Evolutionary conservation across 1,139 yeast species (phyloP), one percentile per base, ranked within the genome.

Genomic region (Debaryomycetaceae sp.): DNA sequence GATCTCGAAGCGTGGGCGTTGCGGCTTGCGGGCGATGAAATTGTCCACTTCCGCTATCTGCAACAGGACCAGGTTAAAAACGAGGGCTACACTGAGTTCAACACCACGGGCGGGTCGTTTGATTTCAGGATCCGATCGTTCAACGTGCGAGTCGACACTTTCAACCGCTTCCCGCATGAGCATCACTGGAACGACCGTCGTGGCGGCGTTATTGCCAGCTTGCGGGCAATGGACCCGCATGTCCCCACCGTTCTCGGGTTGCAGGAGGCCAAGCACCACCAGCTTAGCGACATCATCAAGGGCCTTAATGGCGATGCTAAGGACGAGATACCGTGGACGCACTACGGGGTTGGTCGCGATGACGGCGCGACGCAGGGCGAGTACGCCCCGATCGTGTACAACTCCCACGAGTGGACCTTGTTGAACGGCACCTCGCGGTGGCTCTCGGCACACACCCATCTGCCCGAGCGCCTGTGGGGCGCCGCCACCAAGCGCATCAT

Each of bases 301-400:
- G 56, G 56, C 2, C 41, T 54, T 23, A 54, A 54, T 15, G 38
- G 36, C 18, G 44, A 45, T 10, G 27, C 18, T 19, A 10, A 23
- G 19, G 25, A 18, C 5, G 25, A 27, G 16, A 32, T 34, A 20
- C 44, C 49, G 3, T 71, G 69, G 63, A 49, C 51, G 7, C 66
- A 67, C 40, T 63, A 60, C 34, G 73, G 73, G 2, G 65, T 61
- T n/a, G 75, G 76, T 2, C 50, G 76, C 44, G 68, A 65, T 31
- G 75, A 71, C 45, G 76, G 76, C 4, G 42, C 45, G 9, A 46
- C 48, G 4, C 42, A 46, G 4, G 75, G 76, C 4, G 77, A 71
- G 38, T 67, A 53, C 37, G 58, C 71, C 25, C 75, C 76, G 1
- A 56, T 71, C 14, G 53, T 64, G 25, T 68, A 57, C 41, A 53